Evolutionary conservation across 2,329 filamentous ascomycete genomes (phyloP).

Genomic region (Fusarium sp.): DNA sequence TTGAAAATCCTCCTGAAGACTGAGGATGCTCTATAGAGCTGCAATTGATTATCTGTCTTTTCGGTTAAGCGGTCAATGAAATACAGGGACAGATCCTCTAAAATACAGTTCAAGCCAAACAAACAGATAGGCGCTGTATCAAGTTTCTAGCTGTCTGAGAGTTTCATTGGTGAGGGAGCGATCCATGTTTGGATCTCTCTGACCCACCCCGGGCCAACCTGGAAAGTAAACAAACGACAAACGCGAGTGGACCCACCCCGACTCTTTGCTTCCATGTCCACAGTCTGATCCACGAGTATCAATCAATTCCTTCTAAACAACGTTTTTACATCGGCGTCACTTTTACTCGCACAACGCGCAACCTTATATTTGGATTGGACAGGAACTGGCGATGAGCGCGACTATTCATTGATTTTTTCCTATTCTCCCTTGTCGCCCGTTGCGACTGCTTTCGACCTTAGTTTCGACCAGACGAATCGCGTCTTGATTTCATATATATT

Average conservation of each 20-base stretch:
- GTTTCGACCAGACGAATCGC: conserved; percentile 37
- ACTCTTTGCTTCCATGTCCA: conserved; percentile 20
- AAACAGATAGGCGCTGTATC: conserved; percentile 9
- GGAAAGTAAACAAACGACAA: conserved; percentile 54
- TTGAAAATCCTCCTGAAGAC: too few relatives aligned
- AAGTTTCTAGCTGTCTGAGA: neutral
- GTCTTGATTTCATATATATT: conserved; percentile 33
- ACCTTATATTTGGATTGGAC: conserved; percentile 11
- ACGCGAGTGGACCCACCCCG: conserved; percentile 48
- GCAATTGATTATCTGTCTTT: too few relatives aligned
- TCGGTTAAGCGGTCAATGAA: too few relatives aligned
- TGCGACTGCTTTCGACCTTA: conserved; percentile 16
- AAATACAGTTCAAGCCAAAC: too few relatives aligned
- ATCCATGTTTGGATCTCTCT: conserved; percentile 39
- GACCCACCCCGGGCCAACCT: conserved; percentile 27
- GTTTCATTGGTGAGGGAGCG: conserved; percentile 3
- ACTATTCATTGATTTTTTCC: conserved; percentile 31
- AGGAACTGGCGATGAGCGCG: conserved; percentile 40
- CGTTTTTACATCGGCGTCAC: conserved; percentile 14
- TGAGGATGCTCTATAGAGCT: too few relatives aligned
- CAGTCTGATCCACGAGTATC: conserved; percentile 27
- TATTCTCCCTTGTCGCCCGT: conserved; percentile 14
- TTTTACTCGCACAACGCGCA: conserved; percentile 19
- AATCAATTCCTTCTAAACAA: conserved; percentile 42
- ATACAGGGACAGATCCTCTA: too few relatives aligned